These are phyloP conservation scores for Eucalyptus polybractea DNA, from an alignment of 345 rosid genomes.

Conservation along the genomic window DNA sequence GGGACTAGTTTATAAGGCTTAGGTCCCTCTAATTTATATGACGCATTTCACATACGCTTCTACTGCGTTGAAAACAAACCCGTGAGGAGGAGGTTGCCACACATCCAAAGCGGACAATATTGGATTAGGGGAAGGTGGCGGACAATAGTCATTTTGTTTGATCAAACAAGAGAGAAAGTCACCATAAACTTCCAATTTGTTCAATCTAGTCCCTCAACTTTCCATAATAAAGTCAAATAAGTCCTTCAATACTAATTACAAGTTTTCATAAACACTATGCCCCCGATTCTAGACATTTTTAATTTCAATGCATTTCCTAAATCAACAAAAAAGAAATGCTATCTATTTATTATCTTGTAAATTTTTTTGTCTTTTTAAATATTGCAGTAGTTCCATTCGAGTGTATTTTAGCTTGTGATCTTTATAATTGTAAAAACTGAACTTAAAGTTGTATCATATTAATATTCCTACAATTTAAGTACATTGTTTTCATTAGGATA, in stretches of 20 bases:
- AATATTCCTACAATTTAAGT: background rate
- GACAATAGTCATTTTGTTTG: background rate
- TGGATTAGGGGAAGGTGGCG: too few relatives aligned
- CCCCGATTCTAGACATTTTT: background rate
- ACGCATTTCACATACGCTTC: too few relatives aligned
- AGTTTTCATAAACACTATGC: background rate
- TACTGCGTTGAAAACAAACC: too few relatives aligned
- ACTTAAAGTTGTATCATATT: background rate
- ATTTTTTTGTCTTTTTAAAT: background rate
- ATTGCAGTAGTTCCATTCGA: background rate
- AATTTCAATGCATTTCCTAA: background rate
- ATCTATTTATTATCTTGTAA: too few relatives aligned
- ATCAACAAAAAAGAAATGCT: background rate
- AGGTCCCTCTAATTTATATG: too few relatives aligned
- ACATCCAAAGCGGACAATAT: too few relatives aligned
- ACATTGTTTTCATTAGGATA: background rate
- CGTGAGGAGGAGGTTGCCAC: too few relatives aligned
- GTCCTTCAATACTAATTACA: background rate
- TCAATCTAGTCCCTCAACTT: background rate
- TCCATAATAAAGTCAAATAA: background rate
- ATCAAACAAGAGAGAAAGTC: background rate
- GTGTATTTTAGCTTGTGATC: background rate
- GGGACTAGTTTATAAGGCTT: too few relatives aligned
- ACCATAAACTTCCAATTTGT: background rate
- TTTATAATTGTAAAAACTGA: background rate